Base-by-base conservation (phyloP, 2,329 filamentous ascomycete genomes). In the Aspergillus luchuensis region DNA sequence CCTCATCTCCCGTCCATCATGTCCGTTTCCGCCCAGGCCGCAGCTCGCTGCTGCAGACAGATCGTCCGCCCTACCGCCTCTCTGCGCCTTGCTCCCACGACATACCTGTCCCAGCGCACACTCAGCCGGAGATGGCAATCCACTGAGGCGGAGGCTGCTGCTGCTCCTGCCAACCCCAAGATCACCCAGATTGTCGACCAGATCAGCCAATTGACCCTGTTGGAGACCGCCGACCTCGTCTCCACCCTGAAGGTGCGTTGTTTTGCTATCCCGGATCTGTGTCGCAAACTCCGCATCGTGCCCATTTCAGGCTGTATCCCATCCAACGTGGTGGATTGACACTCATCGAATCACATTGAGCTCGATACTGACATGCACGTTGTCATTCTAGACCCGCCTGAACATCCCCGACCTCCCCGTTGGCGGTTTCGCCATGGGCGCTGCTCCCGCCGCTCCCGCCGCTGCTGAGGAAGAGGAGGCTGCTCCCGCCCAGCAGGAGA, bases 381-480 rank as follows among this genome's bases (percentile, higher is more conserved):
- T 30, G 39, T 23, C 36, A 23, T 39, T 66, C 36, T 73, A 98
- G 95, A 88, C 89, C 74, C 91, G 90, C 76, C 87, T 99, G 65
- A 99, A 99, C 81, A 98, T 99, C 75, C 96, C 95, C 76, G 95
- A 99, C 74, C 89, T 98, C 81, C 95, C 95, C 64, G 88, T 98
- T 69, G 94, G 94, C 69, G 92, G 91, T 64, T 97, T 97, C 78
- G 89, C 90, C 65, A 89, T 89, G 57, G 88, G 88, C 30, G 85
- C 83, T 51, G 81, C 85, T 39, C 81, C 83, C 52, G 84, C 87
- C 11, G 85, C 89, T 19, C 86, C 90, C 15, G 87, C 81, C 17
- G 74, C 78, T 45, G 85, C 75, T 53, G 86, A 93, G 77, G 92
- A 95, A 75, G 91, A 90, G 67, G 92, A 97, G 74, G 93, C 95